Conservation (phyloP, 169 alveolate species). For the Plasmodium blacklocki region DNA sequence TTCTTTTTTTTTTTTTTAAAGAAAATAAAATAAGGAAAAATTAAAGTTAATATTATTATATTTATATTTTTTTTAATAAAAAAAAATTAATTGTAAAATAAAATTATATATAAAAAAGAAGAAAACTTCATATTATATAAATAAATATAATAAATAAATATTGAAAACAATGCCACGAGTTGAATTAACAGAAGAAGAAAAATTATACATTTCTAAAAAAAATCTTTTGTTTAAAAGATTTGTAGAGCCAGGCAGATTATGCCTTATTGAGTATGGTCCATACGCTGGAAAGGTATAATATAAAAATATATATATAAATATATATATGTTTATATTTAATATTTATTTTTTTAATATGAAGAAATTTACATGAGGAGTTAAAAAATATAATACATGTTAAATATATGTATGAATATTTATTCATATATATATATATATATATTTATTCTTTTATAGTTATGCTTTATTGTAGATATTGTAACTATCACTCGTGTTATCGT, state of each 20-base stretch:
- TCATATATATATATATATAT: neutral
- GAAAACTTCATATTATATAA: too few species aligned
- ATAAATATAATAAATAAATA: too few species aligned
- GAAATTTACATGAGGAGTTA: neutral
- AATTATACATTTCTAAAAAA: slow-evolving; percentile 39
- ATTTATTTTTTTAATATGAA: neutral
- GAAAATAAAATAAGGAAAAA: too few species aligned
- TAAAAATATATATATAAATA: neutral
- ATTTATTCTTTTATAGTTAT: slow-evolving; percentile 80
- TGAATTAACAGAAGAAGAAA: slow-evolving; percentile 63
- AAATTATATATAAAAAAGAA: too few species aligned
- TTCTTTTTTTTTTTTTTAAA: neutral
- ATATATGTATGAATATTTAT: neutral
- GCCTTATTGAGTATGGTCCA: slow-evolving; percentile 94
- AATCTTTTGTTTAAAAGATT: slow-evolving; percentile 91
- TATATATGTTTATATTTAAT: neutral
- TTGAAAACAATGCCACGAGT: slow-evolving; percentile 28
- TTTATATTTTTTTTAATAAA: too few species aligned
- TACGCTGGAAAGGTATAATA: slow-evolving; percentile 92
- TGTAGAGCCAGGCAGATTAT: slow-evolving; percentile 94
- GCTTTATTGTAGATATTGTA: slow-evolving; percentile 92
- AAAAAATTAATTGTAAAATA: too few species aligned
- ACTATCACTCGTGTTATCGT: slow-evolving; percentile 91
- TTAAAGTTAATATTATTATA: too few species aligned
- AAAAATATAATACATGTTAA: neutral